Conservation (phyloP, 257 asterid species). For the Hygrophila difformis region DNA sequence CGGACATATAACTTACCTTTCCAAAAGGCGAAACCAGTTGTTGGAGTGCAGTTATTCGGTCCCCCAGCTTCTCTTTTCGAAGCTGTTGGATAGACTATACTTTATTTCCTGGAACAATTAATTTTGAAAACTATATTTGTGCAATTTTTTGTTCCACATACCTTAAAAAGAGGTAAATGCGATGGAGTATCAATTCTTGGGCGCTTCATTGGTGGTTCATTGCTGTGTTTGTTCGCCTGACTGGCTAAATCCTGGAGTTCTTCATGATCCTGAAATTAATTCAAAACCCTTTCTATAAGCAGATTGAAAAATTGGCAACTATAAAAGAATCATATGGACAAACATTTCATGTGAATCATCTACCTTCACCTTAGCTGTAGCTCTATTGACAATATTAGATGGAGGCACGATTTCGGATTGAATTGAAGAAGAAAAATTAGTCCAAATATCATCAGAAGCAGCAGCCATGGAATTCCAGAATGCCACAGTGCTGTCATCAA, state of each 20-base stretch:
- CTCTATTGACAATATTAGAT: conserved; percentile 5
- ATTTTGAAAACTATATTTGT: not conserved
- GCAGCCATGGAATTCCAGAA: conserved; percentile 21
- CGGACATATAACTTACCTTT: conserved; percentile 45
- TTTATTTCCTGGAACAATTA: conserved; percentile 23
- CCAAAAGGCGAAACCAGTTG: conserved; percentile 97
- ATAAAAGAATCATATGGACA: no score
- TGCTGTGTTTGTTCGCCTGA: conserved; percentile 24
- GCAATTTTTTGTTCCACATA: no score
- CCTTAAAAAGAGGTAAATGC: conserved; percentile 64
- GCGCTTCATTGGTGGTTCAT: conserved; percentile 34
- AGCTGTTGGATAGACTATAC: conserved; percentile 49
- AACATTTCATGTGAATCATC: no score
- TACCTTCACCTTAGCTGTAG: conserved; percentile 22
- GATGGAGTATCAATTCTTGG: conserved; percentile 50
- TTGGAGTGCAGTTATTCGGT: conserved; percentile 91
- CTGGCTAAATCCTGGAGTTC: conserved; percentile 9
- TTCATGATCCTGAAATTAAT: conserved; percentile 13
- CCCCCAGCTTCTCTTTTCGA: conserved; percentile 89
- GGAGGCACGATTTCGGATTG: conserved; percentile 16
- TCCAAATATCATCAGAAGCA: conserved; percentile 3
- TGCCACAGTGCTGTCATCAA: no score
- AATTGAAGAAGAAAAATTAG: conserved; percentile 15
- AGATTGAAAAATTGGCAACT: not conserved
- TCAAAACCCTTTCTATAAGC: not conserved